Evolutionary conservation across 129 eudicot species (phyloP), one percentile per base, ranked within the genome.

Genomic region (Escallonia herrerae): DNA sequence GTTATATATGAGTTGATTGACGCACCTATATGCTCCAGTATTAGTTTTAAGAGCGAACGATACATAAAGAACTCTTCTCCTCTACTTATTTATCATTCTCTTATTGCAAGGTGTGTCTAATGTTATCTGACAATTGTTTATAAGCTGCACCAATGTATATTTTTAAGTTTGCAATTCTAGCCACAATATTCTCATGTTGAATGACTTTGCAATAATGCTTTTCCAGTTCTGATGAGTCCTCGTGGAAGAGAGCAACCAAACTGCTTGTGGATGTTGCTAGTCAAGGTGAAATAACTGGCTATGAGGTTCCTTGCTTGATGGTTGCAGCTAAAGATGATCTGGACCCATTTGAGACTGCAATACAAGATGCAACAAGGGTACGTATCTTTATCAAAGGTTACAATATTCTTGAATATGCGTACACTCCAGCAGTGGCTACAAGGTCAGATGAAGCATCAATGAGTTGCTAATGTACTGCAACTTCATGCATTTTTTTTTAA

Each of bases 351-450:
- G 71, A 82, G 67, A 84, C 81, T 45, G 96, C 85, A 71, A 86
- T 93, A 62, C 95, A 89, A 68, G 96, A 84, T 84, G 86, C 95
- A 55, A 93, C 99, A 14, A 72, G 99, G 95, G 99, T 93, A 93
- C 54, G 38, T 62, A 12, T 70, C 53, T 64, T 62, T 4, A 40
- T 56, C 15, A 7, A 8, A 47, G 38, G 2, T 37, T 50, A 9
- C 5, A 33, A 33, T 50, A 4, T 50, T 65, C 4, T 65, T 2
- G 13, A 15, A 65, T 14, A 13, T 44, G 42, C 13, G 33, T 44
- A 51, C n/a, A 51, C 56, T 51, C 9, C 7, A 45, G 6, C 9
- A 45, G 49, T 45, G 49, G 9, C 49, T 45, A 22, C 33, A 22
- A 22, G 33, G 33, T 22, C 33, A 22, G 33, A 22, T 22, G 33